Base-by-base conservation (phyloP, 108 stramenopile species). In the Cyclotella cryptica region DNA sequence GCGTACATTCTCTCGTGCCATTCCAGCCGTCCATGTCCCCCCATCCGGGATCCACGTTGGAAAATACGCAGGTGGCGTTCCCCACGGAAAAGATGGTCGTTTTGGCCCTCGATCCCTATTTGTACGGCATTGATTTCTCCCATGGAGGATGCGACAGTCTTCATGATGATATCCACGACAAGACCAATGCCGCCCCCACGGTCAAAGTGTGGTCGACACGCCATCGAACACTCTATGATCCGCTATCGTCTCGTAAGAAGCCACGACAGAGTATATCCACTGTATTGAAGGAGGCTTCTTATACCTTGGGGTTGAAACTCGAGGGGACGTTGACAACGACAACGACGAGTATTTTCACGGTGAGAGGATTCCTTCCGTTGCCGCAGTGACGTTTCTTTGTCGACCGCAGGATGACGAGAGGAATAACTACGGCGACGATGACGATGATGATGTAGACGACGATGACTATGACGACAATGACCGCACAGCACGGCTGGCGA, bases 111-210 rank as follows among this genome's bases (percentile, higher is more conserved):
- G 68, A 60, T 62, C 79, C 79, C 0, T 68, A 80, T 57, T 71
- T 84, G 54, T 80, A 80, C 43, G 80, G 79, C 51, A 59, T 84
- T 17, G 79, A 84, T 59, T 63, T 80, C 46, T 44, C 10, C 17
- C 47, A 61, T 17, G 43, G n/a, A 3, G 64, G 21, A 0, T 0
- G 7, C 45, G 45, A 46, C 22, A 43, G 43, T 22, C 3, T 19
- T 35, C 35, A 35, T 35, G 35, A 35, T 35, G 35, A 35, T 35
- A 35, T 6, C 35, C 4, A 35, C 35, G 35, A 6, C 35, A 35
- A 2, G 2, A 6, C 35, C 35, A 35, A 2, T 35, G 35, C 35
- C 35, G 35, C 35, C 35, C 35, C 35, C 35, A 35, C 35, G 35
- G 35, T 35, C 35, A 35, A 6, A 35, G 35, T 35, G 35, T 35